Percentiles rank a stretch among this genome's conserved stretches.
phyloP scores from a whole-genome alignment of 2,329 filamentous ascomycete species.

The Talaromyces sp. region DNA sequence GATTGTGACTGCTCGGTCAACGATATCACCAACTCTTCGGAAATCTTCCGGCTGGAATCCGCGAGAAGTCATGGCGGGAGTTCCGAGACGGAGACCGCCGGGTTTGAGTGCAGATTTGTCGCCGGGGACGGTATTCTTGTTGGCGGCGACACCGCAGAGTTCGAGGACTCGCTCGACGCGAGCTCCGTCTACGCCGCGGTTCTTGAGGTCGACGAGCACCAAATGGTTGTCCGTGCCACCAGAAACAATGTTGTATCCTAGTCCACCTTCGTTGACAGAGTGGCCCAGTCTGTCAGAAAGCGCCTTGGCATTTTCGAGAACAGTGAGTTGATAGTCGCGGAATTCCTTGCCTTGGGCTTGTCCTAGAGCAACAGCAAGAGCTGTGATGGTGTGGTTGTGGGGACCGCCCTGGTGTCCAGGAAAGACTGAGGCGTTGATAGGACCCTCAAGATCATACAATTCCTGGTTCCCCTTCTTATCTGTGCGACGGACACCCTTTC shows the following conservation, averaged over 20 bases:
- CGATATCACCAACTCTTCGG: conserved; percentile 74
- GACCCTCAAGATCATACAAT: conserved; percentile 86
- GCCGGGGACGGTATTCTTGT: conserved; percentile 98
- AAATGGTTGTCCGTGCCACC: conserved; percentile 97
- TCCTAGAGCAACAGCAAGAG: conserved; percentile 87
- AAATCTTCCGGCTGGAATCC: conserved; percentile 91
- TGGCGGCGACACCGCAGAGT: conserved; percentile 90
- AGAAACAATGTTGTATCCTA: conserved; percentile 90
- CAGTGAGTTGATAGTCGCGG: conserved; percentile 87
- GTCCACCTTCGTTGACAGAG: conserved; percentile 63
- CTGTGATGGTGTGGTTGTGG: conserved; percentile 99
- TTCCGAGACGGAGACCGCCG: conserved; percentile 87
- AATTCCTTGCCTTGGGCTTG: conserved; percentile 89
- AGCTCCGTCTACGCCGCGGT: conserved; percentile 80
- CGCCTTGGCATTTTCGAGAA: conserved; percentile 88
- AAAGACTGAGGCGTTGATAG: conserved; percentile 99
- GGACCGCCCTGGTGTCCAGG: conserved; percentile 97
- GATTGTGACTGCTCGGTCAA: conserved; percentile 76
- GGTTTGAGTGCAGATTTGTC: conserved; percentile 91
- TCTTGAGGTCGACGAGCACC: conserved; percentile 89
- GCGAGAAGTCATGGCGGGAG: conserved; percentile 94
- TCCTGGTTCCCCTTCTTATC: conserved; percentile 90
- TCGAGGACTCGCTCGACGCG: conserved; percentile 87
- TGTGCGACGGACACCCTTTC: conserved; percentile 86
- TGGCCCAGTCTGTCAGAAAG: conserved; percentile 67